Base-by-base conservation (phyloP, 306 rosid genomes). In the Castanea sativa region DNA sequence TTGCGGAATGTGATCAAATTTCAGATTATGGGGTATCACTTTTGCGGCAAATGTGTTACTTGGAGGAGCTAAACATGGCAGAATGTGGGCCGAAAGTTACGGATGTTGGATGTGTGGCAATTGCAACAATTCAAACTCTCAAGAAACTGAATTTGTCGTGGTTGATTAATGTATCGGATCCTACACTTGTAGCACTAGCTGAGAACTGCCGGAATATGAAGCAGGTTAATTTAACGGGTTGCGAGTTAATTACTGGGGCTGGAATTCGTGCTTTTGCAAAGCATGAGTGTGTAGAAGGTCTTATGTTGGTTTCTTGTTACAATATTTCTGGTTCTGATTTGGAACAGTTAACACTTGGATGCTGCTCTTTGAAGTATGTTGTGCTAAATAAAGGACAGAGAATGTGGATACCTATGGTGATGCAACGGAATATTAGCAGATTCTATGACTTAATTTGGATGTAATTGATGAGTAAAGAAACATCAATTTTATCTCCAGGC, bases 31-130 rank as follows among this genome's bases (percentile, higher is more conserved):
- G 86, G 61, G 81, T 75, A 20, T 55, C 81, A 1, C 33, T 29
- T n/a, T 73, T 83, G 78, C 63, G 56, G 78, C 59, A 16, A 14
- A 56, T 81, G 52, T 32, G 67, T 71, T 21, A 55, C 35, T 45
- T 81, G 83, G 85, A 74, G 85, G 78, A 78, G 60, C 78, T 85
- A 56, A 75, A 75, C 65, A 53, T 83, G 60, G 80, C 86, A 15
- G 83, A 83, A 71, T 79, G 83, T 55, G 81, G 86, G 53, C 80
- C 81, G 3, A 79, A 60, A 78, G 69, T 83, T 45, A 79, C 83
- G 5, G 83, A 83, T 55, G 15, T 13, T 29, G 86, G 83, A 15
- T 73, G 74, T 57, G 30, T 49, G 35, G 75, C 78, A 18, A 57
- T 85, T 35, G 65, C 78, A 21, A 13, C 73, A 13, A 81, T 81